Conservation (phyloP, 2,329 filamentous ascomycete species). For the Aspergillus candidus region DNA sequence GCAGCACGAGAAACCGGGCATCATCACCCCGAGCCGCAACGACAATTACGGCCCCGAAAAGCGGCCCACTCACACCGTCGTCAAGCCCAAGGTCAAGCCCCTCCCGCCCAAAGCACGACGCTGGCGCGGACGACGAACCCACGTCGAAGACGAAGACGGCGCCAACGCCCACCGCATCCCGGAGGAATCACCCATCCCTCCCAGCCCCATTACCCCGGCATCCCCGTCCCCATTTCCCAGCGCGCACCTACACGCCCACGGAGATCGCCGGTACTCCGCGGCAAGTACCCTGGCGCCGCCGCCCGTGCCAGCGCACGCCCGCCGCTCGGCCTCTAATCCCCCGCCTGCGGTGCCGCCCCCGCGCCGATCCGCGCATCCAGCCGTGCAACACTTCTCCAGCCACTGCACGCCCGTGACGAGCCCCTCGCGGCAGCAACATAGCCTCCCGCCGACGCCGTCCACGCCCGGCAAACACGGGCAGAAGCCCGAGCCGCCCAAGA, state of each 20-base stretch:
- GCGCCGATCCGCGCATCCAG: slow-evolving; percentile 31
- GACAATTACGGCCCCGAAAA: slow-evolving; percentile 26
- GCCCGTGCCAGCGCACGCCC: slow-evolving; percentile 18
- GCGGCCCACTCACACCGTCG: slow-evolving; percentile 8
- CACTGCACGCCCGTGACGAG: slow-evolving; percentile 20
- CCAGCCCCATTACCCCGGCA: slow-evolving; percentile 8
- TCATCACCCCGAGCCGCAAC: slow-evolving; percentile 68
- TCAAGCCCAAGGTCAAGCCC: slow-evolving; percentile 32
- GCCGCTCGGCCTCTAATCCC: slow-evolving; percentile 29
- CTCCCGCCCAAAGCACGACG: slow-evolving; percentile 39
- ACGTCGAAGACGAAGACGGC: slow-evolving; percentile 26
- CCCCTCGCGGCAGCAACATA: slow-evolving; percentile 7
- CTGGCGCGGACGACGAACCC: slow-evolving; percentile 34
- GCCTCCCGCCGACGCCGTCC: not conserved
- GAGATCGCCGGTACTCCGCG: slow-evolving; percentile 20
- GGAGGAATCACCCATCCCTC: slow-evolving; percentile 9
- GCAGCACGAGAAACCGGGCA: slow-evolving; percentile 73
- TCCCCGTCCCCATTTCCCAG: slow-evolving; percentile 3
- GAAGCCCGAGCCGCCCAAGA: slow-evolving; percentile 36
- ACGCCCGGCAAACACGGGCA: slow-evolving; percentile 20
- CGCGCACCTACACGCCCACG: slow-evolving; percentile 8
- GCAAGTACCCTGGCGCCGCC: slow-evolving; percentile 20
- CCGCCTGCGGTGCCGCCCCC: slow-evolving; percentile 39
- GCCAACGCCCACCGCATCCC: slow-evolving; percentile 25
- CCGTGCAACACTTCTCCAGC: slow-evolving; percentile 17